Conservation (phyloP, 345 rosid species). For the Cardamine resedifolia region DNA sequence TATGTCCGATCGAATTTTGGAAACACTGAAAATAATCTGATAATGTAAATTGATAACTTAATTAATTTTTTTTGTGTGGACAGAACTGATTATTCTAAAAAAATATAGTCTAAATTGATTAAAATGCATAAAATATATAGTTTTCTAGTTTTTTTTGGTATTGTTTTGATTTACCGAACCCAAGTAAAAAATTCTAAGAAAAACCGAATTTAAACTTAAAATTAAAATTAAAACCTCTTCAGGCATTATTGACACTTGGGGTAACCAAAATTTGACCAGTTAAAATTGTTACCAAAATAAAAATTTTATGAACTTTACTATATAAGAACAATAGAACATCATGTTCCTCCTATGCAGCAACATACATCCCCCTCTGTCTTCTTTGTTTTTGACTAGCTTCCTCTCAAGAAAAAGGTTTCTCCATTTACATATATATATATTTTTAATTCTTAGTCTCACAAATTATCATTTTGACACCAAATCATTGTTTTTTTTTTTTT, state of each 20-base stretch:
- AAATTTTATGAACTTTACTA: no score
- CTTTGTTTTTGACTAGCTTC: background rate
- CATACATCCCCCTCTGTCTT: background rate
- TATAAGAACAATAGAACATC: slow-evolving; percentile 13
- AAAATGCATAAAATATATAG: no score
- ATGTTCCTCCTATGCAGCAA: background rate
- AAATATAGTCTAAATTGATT: no score
- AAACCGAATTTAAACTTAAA: no score
- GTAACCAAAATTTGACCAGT: slow-evolving; percentile 23
- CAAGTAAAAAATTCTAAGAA: background rate
- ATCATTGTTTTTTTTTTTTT: background rate
- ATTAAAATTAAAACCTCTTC: background rate
- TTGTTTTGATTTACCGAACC: background rate
- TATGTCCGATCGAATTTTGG: no score
- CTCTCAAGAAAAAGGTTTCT: slow-evolving; percentile 2
- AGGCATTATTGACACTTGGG: background rate
- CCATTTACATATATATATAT: no score
- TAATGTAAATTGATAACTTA: background rate
- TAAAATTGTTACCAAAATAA: slow-evolving; percentile 8
- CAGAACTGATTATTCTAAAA: no score
- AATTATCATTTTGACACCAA: background rate
- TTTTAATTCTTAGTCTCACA: background rate
- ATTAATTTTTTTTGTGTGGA: background rate
- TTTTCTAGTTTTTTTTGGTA: background rate
- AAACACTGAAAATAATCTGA: background rate